These are phyloP conservation scores for Metschnikowia kunwiensis DNA, from an alignment of 805 yeast species.

Conservation along the genomic window DNA sequence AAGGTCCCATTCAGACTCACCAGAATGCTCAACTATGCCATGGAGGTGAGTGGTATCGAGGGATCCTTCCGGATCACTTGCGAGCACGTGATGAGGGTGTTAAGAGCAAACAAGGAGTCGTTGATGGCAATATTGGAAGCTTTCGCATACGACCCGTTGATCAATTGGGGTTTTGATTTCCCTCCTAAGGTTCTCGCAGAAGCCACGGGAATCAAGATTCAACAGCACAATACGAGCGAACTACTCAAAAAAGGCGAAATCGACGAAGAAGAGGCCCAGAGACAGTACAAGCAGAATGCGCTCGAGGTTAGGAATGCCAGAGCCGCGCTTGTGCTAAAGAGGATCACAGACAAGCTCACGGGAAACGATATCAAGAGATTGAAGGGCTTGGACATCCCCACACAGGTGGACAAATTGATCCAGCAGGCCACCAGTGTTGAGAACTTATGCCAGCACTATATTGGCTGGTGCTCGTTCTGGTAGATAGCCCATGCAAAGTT, in stretches of 20 bases:
- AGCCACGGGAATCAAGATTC: conserved; percentile 66
- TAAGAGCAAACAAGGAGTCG: conserved; percentile 92
- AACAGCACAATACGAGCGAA: conserved; percentile 67
- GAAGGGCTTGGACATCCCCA: conserved; percentile 71
- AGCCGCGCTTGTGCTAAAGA: conserved; percentile 81
- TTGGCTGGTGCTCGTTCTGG: conserved; percentile 99
- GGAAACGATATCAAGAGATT: conserved; percentile 87
- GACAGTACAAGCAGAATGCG: conserved; percentile 67
- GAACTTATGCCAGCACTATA: conserved; percentile 91
- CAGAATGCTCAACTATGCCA: conserved; percentile 94
- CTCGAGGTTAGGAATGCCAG: conserved; percentile 79
- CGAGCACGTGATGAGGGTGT: conserved; percentile 93
- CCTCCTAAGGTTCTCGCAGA: conserved; percentile 77
- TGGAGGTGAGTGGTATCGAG: conserved; percentile 98
- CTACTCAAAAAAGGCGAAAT: conserved; percentile 68
- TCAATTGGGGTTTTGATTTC: conserved; percentile 97
- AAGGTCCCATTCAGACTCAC: conserved; percentile 97
- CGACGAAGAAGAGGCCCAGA: conserved; percentile 71
- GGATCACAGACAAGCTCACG: conserved; percentile 88
- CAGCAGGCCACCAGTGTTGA: conserved; percentile 97
- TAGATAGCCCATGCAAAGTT: conserved; percentile 23
- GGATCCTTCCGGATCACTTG: conserved; percentile 96
- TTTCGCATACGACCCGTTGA: conserved; percentile 96
- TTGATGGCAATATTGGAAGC: conserved; percentile 98
- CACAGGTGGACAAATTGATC: conserved; percentile 89